phyloP scores from a whole-genome alignment of 805 yeast species.

The Candida ipomoeae region DNA sequence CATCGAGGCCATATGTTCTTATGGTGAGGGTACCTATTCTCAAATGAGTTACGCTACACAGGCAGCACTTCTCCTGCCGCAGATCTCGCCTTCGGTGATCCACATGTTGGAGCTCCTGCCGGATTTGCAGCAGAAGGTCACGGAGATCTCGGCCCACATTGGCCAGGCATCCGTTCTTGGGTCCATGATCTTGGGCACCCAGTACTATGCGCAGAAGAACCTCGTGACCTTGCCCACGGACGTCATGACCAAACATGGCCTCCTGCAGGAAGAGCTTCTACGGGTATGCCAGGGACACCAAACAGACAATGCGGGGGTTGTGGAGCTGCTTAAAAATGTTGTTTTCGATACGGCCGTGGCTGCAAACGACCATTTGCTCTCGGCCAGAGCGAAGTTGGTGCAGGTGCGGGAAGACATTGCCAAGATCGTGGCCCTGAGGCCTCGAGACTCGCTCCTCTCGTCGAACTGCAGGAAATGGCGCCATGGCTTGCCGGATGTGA shows the following conservation, averaged over 20 bases:
- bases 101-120: constrained; percentile 45
- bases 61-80: constrained; percentile 53
- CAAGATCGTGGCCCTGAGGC: constrained; percentile 21
- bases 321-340: constrained; percentile 48
- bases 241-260: constrained; percentile 44
- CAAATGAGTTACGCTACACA: constrained; percentile 68
- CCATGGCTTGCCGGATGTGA: constrained; percentile 53
- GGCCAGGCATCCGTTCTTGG: constrained; percentile 80
- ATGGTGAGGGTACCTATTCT: constrained; percentile 76
- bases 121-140: constrained; percentile 39
- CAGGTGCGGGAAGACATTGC: constrained; percentile 36
- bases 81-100: constrained; percentile 53
- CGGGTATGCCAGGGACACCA: constrained; percentile 45
- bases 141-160: constrained; percentile 70
- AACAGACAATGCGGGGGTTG: constrained; percentile 22
- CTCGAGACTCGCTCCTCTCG: constrained; percentile 22
- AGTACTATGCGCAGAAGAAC: constrained; percentile 52
- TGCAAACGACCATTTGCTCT: constrained; percentile 75
- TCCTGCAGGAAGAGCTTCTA: constrained; percentile 64
- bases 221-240: constrained; percentile 62
- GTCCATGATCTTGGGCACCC: constrained; percentile 55
- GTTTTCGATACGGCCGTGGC: constrained; percentile 65
- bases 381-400: constrained; percentile 57
- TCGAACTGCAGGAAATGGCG: constrained; percentile 36
- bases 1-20: constrained; percentile 60